Conservation (phyloP, 148 eudicot species). For the Fagopyrum esculentum region DNA sequence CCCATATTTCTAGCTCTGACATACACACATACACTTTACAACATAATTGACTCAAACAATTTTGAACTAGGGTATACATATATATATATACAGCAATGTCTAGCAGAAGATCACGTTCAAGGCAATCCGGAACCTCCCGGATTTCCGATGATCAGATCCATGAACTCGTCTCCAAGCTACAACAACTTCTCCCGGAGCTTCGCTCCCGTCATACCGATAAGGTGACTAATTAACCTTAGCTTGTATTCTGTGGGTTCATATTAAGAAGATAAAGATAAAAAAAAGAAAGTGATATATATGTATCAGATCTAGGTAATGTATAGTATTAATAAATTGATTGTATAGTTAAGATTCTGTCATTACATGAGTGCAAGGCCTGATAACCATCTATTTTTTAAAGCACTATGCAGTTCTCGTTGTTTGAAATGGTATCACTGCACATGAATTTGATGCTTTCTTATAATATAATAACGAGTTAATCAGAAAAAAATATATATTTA, state of each 20-base stretch:
- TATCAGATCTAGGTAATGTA: neutral
- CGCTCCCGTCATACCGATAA: constrained; percentile 19
- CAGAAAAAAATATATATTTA: neutral
- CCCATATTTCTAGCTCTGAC: neutral
- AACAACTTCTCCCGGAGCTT: constrained; percentile 34
- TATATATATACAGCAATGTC: constrained; percentile 19
- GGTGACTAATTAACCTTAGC: constrained; percentile 3
- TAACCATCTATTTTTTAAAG: neutral
- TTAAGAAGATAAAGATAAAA: neutral
- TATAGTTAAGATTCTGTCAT: neutral
- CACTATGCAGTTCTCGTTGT: constrained; percentile 9
- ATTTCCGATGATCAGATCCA: constrained; percentile 30
- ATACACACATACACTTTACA: neutral
- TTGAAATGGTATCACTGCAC: constrained; percentile 13
- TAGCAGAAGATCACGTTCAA: constrained; percentile 26
- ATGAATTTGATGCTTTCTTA: constrained; percentile 9
- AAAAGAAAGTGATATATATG: neutral
- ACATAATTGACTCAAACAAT: neutral
- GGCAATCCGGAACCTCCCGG: constrained; percentile 24
- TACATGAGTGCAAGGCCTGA: constrained; percentile 9
- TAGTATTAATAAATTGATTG: neutral
- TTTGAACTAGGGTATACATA: neutral
- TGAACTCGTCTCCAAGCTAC: constrained; percentile 30
- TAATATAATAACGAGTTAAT: neutral
- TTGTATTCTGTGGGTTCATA: neutral